Evolutionary conservation across 805 yeast species (phyloP), one percentile per base, ranked within the genome.

Genomic region (Myxozyma kluyveri): DNA sequence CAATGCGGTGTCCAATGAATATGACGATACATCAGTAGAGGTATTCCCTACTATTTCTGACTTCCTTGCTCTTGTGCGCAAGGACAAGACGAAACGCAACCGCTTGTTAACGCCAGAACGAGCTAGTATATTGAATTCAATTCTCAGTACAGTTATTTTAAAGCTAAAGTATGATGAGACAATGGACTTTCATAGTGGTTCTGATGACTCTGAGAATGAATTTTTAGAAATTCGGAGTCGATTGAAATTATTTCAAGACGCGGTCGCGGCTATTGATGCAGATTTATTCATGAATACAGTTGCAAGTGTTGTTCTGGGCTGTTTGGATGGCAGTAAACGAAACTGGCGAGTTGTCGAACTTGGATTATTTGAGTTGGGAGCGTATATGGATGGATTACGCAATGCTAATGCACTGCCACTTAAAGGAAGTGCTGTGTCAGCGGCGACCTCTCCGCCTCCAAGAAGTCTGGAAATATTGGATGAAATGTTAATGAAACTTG

Each of bases 291-390:
- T 83, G 37, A 82, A 81, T 31, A 79, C 77, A 26, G 70, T 85
- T 29, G 77, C 86, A 2, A 67, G 71, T n/a, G 78, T 87, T 42
- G 81, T 87, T 46, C 74, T 81, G 62, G 69, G 75, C 60, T 72
- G 78, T 18, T 61, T 78, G 54, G 58, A 64, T 19, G 50, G 54
- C 2, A 61, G 63, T 58, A 56, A 49, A 26, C 48, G 52, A 10
- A 49, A 82, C 58, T 90, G 98, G 98, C 80, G 88, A 65, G 80
- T 78, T 24, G 75, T 88, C 36, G 99, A 93, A 69, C 75, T 93
- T 57, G 97, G 96, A 2, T 72, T 93, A 47, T 89, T 76, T 66
- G 95, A 90, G 69, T 76, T 93, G 64, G 79, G 81, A 47, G 84
- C 83, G 59, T 82, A 84, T 59, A 82, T 89, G 45, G 98, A 91